Evolutionary conservation across 1,284 basidiomycete genomes (phyloP), one percentile per base, ranked within the genome.

Genomic region (Leccinum cinnamomeum): DNA sequence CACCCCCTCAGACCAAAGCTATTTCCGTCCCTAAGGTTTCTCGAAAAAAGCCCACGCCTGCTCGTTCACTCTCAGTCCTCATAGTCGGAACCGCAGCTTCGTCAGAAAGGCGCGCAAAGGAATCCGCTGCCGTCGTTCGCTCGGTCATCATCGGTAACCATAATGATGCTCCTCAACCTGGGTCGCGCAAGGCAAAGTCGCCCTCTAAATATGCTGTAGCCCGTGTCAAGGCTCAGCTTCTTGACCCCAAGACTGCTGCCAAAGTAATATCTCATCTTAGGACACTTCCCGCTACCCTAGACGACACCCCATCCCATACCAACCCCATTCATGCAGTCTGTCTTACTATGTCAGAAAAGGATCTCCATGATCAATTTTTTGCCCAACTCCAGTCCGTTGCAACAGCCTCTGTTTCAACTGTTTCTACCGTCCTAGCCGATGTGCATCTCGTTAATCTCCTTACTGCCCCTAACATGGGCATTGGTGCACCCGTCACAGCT

Each of bases 301-400:
- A 28, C 12, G 70, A 69, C 33, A 12, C 53, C 3, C 7, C 60
- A 6, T 59, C 44, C 66, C 67, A 61, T 65, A 66, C 62, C 53
- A 28, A 53, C 11, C 88, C 88, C n/a, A 89, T 92, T 28, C 90
- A 87, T 67, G 90, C 89, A 2, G 89, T 92, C 28, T 91, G 88
- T 68, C 80, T 92, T 50, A 80, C 79, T 30, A 78, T 80, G 66
- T 73, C 84, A 4, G 90, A 93, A 61, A 79, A 72, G 12, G 87
- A 91, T 68, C 82, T 82, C 25, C 78, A 89, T 10, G 75, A 79
- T 30, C 76, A 80, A 30, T 81, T 86, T 66, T 89, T 90, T 67
- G 73, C 79, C 33, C 80, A 78, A 35, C 65, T 85, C 14, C 62
- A 65, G 11, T 80, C 77, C 57, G 76, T 86, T 23, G 77, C 80